phyloP scores from a whole-genome alignment of 23 red algal species.

The Chondrus crispus region DNA sequence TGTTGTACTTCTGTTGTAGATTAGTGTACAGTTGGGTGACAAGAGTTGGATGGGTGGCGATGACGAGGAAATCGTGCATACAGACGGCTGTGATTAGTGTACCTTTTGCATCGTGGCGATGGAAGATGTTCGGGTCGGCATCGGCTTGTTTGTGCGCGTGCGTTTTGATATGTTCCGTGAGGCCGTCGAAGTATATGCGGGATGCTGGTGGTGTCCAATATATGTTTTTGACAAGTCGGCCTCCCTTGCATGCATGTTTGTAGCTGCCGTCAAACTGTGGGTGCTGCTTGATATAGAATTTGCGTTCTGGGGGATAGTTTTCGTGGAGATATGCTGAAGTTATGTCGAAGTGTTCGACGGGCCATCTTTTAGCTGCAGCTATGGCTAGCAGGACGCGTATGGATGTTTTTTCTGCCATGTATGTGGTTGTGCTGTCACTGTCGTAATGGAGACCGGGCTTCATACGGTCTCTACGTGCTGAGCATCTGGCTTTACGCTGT shows the following conservation, averaged over 20 bases:
- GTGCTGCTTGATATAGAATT: not conserved
- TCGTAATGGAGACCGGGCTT: not conserved
- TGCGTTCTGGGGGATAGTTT: not conserved
- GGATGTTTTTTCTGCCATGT: not conserved
- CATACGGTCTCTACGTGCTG: not conserved
- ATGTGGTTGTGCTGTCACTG: not conserved
- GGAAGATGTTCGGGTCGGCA: not conserved
- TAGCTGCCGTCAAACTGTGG: not conserved
- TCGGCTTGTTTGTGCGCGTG: not conserved
- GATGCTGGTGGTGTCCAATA: not conserved
- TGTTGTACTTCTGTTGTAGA: not conserved
- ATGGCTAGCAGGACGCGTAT: not conserved
- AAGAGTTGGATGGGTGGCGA: not conserved
- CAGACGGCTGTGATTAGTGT: not conserved
- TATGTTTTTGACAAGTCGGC: not conserved
- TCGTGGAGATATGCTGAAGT: slow-evolving; percentile 1
- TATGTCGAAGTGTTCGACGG: slow-evolving; percentile 7
- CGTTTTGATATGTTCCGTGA: not conserved
- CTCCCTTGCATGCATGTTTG: not conserved
- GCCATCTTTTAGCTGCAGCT: not conserved
- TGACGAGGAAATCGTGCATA: not conserved
- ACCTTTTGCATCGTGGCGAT: not conserved
- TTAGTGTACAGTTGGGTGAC: not conserved
- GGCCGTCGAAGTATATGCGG: not conserved
- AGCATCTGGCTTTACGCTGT: not conserved